Conservation (phyloP, 495 filamentous ascomycete species). For the Elasticomyces elasticus region DNA sequence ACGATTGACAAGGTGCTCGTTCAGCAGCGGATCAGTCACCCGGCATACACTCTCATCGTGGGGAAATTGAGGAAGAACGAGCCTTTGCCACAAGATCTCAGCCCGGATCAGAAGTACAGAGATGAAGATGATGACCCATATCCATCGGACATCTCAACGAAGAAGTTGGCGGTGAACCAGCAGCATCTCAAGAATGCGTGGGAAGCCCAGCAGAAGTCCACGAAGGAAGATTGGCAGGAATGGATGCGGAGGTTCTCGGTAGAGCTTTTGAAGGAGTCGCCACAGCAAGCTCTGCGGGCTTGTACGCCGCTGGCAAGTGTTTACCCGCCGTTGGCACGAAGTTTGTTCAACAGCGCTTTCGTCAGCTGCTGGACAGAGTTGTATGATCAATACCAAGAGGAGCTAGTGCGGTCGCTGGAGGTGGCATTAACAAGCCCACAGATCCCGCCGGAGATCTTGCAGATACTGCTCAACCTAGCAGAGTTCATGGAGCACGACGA, state of each 20-base stretch:
- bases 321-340: conserved; percentile 82
- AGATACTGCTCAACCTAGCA: conserved; percentile 87
- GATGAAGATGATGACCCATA: conserved; percentile 66
- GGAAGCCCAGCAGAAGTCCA: conserved; percentile 92
- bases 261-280: conserved; percentile 88
- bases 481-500: conserved; percentile 99
- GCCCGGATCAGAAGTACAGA: conserved; percentile 73
- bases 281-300: conserved; percentile 84
- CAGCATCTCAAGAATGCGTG: conserved; percentile 95
- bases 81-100: conserved; percentile 85
- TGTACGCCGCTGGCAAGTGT: conserved; percentile 85
- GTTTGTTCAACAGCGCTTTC: conserved; percentile 96
- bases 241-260: conserved; percentile 97
- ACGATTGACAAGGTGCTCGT: conserved; percentile 65
- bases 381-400: conserved; percentile 89
- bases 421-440: conserved; percentile 84
- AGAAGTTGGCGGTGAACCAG: conserved; percentile 92
- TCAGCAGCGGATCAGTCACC: conserved; percentile 62
- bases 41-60: conserved; percentile 82
- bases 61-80: conserved; percentile 90
- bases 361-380: conserved; percentile 98
- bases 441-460: conserved; percentile 89
- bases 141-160: conserved; percentile 72
- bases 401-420: conserved; percentile 89
- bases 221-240: conserved; percentile 95